Evolutionary conservation across 2,329 filamentous ascomycete genomes (phyloP).

Genomic region (Hypoxylon sp.): DNA sequence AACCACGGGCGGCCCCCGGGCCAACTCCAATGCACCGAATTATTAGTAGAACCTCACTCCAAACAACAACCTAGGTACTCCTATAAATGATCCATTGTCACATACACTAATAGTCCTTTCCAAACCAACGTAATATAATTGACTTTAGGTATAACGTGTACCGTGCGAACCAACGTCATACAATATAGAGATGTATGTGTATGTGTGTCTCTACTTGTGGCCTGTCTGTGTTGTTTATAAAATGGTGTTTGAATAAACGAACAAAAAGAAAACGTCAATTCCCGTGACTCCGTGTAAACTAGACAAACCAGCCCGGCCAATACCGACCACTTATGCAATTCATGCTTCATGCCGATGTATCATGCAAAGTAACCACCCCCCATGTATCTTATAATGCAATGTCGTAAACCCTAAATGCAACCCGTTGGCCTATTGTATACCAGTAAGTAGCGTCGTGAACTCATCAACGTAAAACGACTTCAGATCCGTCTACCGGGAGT

Average conservation of each 20-base stretch:
- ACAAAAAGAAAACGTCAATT: conserved; percentile 12
- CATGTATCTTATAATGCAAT: conserved; percentile 42
- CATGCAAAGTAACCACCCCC: conserved; percentile 42
- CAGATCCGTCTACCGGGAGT: conserved; percentile 35
- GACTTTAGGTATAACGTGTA: not conserved
- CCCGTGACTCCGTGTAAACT: conserved; percentile 24
- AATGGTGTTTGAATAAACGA: not conserved
- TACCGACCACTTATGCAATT: conserved; percentile 31
- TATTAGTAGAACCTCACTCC: conserved; percentile 7
- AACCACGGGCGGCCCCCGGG: conserved; percentile 32
- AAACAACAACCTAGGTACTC: not conserved
- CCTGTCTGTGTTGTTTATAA: not conserved
- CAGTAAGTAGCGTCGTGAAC: conserved; percentile 22
- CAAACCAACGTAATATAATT: not conserved
- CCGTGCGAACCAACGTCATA: not conserved
- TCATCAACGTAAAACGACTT: conserved; percentile 7
- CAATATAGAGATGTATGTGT: conserved; percentile 4
- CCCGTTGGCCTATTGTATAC: conserved; percentile 20
- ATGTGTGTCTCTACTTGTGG: not conserved
- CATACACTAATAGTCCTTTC: not conserved
- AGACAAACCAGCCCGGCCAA: conserved; percentile 28
- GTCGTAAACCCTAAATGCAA: conserved; percentile 38
- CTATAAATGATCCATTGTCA: conserved; percentile 1
- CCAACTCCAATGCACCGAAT: conserved; percentile 19
- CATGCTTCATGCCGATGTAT: conserved; percentile 39